Conservation (phyloP, 2,329 filamentous ascomycete genomes). For the Exophiala spinifera region DNA sequence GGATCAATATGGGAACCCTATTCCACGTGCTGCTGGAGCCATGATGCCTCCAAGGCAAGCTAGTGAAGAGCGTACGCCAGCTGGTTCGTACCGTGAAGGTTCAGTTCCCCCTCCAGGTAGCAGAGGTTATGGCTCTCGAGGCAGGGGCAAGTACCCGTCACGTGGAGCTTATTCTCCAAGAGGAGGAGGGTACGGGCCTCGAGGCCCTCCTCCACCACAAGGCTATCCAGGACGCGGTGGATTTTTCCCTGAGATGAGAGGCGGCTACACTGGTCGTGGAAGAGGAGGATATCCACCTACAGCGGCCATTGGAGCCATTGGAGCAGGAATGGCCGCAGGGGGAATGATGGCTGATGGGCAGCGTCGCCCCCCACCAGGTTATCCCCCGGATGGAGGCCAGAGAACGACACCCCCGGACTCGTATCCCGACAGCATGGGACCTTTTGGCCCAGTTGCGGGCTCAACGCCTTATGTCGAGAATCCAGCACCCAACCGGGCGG, state of each 20-base stretch:
- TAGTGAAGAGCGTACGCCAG: conserved; percentile 17
- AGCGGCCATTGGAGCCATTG: conserved; percentile 26
- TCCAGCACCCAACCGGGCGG: conserved; percentile 33
- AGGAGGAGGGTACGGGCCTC: conserved; percentile 40
- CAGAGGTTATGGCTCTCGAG: conserved; percentile 49
- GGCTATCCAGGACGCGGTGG: conserved; percentile 44
- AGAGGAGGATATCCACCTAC: conserved; percentile 26
- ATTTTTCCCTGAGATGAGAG: conserved; percentile 33
- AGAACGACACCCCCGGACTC: conserved; percentile 43
- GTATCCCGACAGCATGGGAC: conserved; percentile 15
- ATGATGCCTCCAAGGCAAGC: conserved; percentile 19
- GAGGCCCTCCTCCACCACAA: conserved; percentile 35
- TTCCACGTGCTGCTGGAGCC: conserved; percentile 33
- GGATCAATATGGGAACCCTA: conserved; percentile 42
- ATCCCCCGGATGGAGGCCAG: conserved; percentile 41
- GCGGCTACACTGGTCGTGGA: conserved; percentile 30
- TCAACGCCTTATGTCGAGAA: conserved; percentile 19
- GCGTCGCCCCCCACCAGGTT: conserved; percentile 49
- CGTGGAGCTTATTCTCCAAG: conserved; percentile 20
- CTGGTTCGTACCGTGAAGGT: conserved; percentile 17
- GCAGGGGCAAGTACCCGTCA: conserved; percentile 55
- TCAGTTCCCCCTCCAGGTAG: conserved; percentile 32
- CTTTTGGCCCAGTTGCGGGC: conserved; percentile 9
- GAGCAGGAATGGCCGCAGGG: conserved; percentile 45
- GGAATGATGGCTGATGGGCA: conserved; percentile 39